Evolutionary conservation across 2,329 filamentous ascomycete species (phyloP), one percentile per base, ranked within the genome.

Genomic region (Fulvia fulva): DNA sequence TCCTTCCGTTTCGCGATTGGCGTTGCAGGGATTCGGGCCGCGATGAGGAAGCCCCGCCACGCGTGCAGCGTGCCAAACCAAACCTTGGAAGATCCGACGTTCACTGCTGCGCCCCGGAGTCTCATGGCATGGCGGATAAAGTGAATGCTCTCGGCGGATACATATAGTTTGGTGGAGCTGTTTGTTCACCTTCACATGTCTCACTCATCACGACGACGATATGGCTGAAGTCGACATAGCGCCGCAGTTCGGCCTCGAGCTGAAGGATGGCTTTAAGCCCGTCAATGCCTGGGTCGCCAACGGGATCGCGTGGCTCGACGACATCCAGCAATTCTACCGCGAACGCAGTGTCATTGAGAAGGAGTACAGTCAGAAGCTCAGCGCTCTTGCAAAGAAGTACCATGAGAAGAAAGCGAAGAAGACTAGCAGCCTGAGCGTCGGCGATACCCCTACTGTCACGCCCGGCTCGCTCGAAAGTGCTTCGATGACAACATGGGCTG

Each of bases 241-340:
- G 78, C 90, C 90, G 72, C 89, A 90, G 69, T 96, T 99, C 77
- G 94, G 94, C 77, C 85, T 88, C 59, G 92, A 97, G 80, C 83
- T 97, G 74, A 97, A 96, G 91, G 94, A 99, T 86, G 90, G 89
- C 72, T 99, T 97, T 82, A 97, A 95, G 77, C 86, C 91, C 19
- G 91, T 95, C 73, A 97, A 92, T 77, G 85, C 83, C 69, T 99
- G 94, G 94, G 84, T 95, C 57, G 82, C 86, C 63, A 87, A 90
- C 74, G 91, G 93, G 64, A 96, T 99, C 73, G 81, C 84, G 65
- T 99, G 93, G 93, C 86, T 99, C 59, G 93, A 97, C 70, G 94
- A 99, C 69, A 90, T 99, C 63, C 91, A 99, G 75, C 87, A 90
- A 71, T 99, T 97, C 80, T 99, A 97, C 80, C 90, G 94, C 64